Conservation (phyloP, 2,329 filamentous ascomycete genomes). For the Orbilia ellipsospora region DNA sequence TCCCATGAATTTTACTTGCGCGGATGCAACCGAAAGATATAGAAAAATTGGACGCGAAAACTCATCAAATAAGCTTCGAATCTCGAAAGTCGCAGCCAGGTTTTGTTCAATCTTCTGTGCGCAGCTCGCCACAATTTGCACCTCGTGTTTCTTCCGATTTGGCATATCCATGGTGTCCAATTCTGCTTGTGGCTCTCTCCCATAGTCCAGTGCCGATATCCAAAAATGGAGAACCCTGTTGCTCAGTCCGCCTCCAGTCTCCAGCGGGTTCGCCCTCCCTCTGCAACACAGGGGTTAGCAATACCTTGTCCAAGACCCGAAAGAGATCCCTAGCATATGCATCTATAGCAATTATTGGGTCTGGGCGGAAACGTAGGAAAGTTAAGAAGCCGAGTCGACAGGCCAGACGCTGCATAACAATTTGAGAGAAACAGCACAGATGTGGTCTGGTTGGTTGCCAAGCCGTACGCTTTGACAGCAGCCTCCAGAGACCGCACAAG, state of each 20-base stretch:
- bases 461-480: conserved; percentile 37
- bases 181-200: conserved; percentile 9
- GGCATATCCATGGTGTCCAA: conserved; percentile 5
- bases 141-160: conserved; percentile 22
- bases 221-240: conserved; percentile 12
- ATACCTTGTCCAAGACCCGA: conserved; percentile 16
- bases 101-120: conserved; percentile 17
- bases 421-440: no score
- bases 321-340: conserved; percentile 29
- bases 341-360: conserved; percentile 39
- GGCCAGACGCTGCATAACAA: neutral
- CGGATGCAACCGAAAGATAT: conserved; percentile 42
- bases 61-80: conserved; percentile 16
- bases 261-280: conserved; percentile 14
- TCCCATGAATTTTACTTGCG: neutral
- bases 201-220: neutral
- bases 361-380: conserved; percentile 28
- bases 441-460: no score
- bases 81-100: neutral
- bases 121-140: conserved; percentile 21
- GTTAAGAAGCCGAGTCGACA: conserved; percentile 2
- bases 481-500: no score
- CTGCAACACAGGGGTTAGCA: conserved; percentile 36
- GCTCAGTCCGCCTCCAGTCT: conserved; percentile 22
- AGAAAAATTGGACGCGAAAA: conserved; percentile 10